Percentiles rank a stretch among this genome's conserved stretches.
phyloP scores from a whole-genome alignment of 169 alveolate species.

The Eimeria tenella region DNA sequence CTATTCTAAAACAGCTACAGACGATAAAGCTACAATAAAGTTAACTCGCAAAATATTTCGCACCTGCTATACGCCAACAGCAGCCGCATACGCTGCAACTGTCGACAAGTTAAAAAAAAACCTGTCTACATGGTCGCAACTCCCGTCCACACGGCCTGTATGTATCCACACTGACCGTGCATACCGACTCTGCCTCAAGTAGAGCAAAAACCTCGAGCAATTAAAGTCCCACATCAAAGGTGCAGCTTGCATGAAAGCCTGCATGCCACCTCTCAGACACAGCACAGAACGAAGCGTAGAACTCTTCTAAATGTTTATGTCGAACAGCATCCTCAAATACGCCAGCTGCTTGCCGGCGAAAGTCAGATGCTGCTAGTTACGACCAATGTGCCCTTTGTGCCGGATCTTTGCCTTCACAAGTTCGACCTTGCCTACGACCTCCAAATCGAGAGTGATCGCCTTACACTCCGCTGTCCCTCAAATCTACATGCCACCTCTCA shows the following conservation, averaged over 20 bases:
- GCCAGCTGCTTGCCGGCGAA: conserved; percentile 99
- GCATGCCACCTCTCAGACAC: conserved; percentile 97
- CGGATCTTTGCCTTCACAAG: conserved; percentile 85
- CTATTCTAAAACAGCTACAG: not conserved
- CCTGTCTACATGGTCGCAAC: conserved; percentile 13
- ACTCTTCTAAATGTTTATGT: conserved; percentile 98
- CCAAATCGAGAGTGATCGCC: conserved; percentile 97
- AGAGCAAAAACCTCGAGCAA: not conserved
- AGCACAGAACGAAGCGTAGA: conserved; percentile 85
- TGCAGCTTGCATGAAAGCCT: not conserved
- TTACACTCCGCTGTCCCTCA: conserved; percentile 97
- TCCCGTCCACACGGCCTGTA: not conserved
- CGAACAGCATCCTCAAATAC: conserved; percentile 98
- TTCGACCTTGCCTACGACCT: conserved; percentile 97
- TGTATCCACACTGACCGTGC: not conserved
- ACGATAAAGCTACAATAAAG: conserved; percentile 6
- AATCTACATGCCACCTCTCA: conserved; percentile 97
- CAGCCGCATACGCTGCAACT: conserved; percentile 12
- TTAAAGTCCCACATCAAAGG: not conserved
- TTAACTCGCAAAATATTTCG: conserved; percentile 30
- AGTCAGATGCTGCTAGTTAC: conserved; percentile 99
- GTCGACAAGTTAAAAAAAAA: conserved; percentile 24
- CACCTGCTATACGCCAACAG: conserved; percentile 40
- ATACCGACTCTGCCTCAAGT: not conserved
- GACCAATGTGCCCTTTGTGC: conserved; percentile 93